Evolutionary conservation across 2,329 filamentous ascomycete species (phyloP), one percentile per base, ranked within the genome.

Genomic region (Teratosphaeriaceae sp.): DNA sequence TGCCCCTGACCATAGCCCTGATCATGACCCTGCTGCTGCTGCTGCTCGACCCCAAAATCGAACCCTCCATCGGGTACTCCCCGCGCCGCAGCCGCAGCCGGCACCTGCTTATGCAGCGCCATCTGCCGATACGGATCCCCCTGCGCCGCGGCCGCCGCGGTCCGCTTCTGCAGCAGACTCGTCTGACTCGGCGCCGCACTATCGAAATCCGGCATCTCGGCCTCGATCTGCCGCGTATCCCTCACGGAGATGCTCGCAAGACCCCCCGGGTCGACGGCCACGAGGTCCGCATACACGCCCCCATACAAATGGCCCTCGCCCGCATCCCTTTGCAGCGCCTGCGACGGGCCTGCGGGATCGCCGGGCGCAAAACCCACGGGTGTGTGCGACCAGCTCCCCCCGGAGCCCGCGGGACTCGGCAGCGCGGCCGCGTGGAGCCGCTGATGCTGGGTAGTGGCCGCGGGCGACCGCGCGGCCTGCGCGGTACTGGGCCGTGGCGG

Each of bases 191-290:
- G 56, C 12, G 59, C 57, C 18, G 58, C 57, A 38, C 72, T 73
- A 55, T 80, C 76, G 51, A 82, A 82, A 50, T 82, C 75, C 2
- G 79, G 79, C 76, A 82, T 80, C 37, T 80, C 77, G 15, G 70
- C 69, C 38, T 78, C 73, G 39, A 68, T 65, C 38, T 66, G 64
- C 39, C 65, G 63, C 27, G 67, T 68, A 34, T 65, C 59, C 20
- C 58, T 54, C 7, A 43, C 8, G 47, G n/a, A n/a, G n/a, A n/a
- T n/a, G n/a, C n/a, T n/a, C n/a, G n/a, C n/a, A n/a, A n/a, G n/a
- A n/a, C n/a, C n/a, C n/a, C n/a, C n/a, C n/a, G n/a, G n/a, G n/a
- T n/a, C n/a, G n/a, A n/a, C n/a, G n/a, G n/a, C n/a, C n/a, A n/a
- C n/a, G n/a, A n/a, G n/a, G n/a, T n/a, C n/a, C n/a, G n/a, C n/a